Base-by-base conservation (phyloP, 1,139 yeast species). In the Saccharomyces hybrid region DNA sequence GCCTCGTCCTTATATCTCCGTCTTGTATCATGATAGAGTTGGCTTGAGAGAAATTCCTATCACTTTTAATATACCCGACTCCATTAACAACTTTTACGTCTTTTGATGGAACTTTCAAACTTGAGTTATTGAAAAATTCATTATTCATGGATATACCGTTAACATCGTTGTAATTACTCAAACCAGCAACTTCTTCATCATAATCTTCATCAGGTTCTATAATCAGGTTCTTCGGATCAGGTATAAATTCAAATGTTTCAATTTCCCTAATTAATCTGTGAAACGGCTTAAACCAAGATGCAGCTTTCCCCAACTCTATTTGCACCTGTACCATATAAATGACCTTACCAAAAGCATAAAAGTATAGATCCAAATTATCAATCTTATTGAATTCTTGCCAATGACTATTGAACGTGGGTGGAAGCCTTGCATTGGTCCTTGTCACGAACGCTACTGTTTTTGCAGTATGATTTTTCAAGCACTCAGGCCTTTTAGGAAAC, bases 351-450 rank as follows among this genome's bases (percentile, higher is more conserved):
- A 63, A 60, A 1, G 68, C 59, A 48, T 67, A 65, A 50, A 57
- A 65, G 52, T 59, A 63, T 25, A 65, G 47, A 46, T 64, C 68
- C 27, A 61, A 44, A 38, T 62, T 61, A 51, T 61, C 65, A 31
- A 64, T 57, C 51, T 60, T 62, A 46, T 58, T 59, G 47, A 61
- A 46, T 44, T 62, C 61, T 34, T 57, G 55, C 62, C 65, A 62
- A 29, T 57, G 49, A 48, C 57, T 59, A 55, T 67, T 67, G 47
- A 67, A 67, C 53, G 67, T 65, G 2, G 71, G 71, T 11, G 71
- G 70, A 29, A 66, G 44, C 26, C 55, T 54, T 1, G 62, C 58
- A n/a, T 62, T 61, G 34, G 53, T 58, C 48, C 52, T 56, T 46
- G 60, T 58, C 8, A 62, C 55, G 51, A 64, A 67, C 31, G 62